A percentile compares a stretch with the other conserved stretches of the same genome.
Conservation (phyloP, 208 protist genomes). For the Phytomonas francai region DNA sequence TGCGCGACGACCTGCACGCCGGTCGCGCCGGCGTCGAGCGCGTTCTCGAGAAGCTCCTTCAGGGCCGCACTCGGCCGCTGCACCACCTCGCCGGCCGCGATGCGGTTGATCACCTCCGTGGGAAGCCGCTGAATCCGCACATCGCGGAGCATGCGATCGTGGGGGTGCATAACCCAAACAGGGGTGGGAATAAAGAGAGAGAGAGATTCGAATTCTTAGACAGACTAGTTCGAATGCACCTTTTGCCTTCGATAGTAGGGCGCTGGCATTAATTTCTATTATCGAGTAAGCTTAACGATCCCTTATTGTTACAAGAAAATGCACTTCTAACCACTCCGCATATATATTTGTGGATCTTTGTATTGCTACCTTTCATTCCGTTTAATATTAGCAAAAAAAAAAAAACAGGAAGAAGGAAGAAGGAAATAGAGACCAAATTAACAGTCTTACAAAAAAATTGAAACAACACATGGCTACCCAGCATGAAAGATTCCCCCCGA, state of each 20-base stretch:
- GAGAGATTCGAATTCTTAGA: not conserved
- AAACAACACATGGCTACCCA: too few species aligned
- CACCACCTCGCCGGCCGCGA: slow-evolving; percentile 98
- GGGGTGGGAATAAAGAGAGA: too few species aligned
- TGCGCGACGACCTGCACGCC: slow-evolving; percentile 84
- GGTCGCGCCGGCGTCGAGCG: slow-evolving; percentile 92
- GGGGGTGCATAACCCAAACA: too few species aligned
- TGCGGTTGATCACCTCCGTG: slow-evolving; percentile 93
- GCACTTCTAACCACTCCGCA: not conserved
- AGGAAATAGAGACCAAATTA: not conserved
- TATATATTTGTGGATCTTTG: not conserved
- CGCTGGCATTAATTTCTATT: not conserved
- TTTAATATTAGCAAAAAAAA: not conserved
- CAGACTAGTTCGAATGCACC: not conserved
- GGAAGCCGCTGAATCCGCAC: slow-evolving; percentile 84
- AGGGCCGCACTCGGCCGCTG: slow-evolving; percentile 95
- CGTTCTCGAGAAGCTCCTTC: slow-evolving; percentile 98
- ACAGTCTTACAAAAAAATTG: not conserved
- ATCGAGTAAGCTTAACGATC: too few species aligned
- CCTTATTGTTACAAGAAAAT: not conserved
- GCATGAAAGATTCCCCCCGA: too few species aligned
- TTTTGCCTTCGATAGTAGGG: not conserved
- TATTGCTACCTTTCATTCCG: not conserved
- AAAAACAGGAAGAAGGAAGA: not conserved
- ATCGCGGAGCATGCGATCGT: not conserved